These are phyloP conservation scores for Pichia kluyveri DNA, from an alignment of 805 yeast species.

Conservation along the genomic window DNA sequence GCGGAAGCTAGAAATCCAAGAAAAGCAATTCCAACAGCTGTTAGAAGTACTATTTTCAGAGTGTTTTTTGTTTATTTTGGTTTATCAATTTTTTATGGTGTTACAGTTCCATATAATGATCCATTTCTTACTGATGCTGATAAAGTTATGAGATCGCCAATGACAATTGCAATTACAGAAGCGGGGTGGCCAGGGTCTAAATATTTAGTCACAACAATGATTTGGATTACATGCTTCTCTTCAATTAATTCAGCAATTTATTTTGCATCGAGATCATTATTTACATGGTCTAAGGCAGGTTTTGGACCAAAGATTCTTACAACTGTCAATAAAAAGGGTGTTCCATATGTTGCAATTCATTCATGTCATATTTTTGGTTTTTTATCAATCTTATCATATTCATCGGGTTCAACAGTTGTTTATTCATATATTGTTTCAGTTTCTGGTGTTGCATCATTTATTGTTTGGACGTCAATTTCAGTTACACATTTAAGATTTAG, in stretches of 20 bases:
- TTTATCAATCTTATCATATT: constrained; percentile 46
- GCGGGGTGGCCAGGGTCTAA: constrained; percentile 46
- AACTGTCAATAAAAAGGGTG: constrained; percentile 46
- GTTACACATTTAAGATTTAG: constrained; percentile 51
- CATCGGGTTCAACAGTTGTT: constrained; percentile 52
- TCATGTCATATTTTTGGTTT: constrained; percentile 47
- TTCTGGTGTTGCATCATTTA: constrained; percentile 58
- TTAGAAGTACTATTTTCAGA: constrained; percentile 50
- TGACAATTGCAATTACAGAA: constrained; percentile 37
- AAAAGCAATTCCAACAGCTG: constrained; percentile 48
- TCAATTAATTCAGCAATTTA: constrained; percentile 65
- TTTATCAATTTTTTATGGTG: constrained; percentile 46
- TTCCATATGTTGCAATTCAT: constrained; percentile 54
- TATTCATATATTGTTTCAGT: constrained; percentile 52
- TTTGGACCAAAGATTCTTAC: constrained; percentile 36
- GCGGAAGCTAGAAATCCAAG: constrained; percentile 54
- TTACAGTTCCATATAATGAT: constrained; percentile 49
- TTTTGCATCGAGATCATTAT: constrained; percentile 59
- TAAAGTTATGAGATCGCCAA: constrained; percentile 38
- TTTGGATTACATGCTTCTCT: constrained; percentile 53
- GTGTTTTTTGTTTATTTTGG: constrained; percentile 43
- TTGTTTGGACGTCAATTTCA: constrained; percentile 58
- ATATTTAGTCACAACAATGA: constrained; percentile 52
- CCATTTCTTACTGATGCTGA: constrained; percentile 32
- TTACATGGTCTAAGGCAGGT: constrained; percentile 53